Conservation (phyloP, 805 yeast species). For the Saturnispora sekii region DNA sequence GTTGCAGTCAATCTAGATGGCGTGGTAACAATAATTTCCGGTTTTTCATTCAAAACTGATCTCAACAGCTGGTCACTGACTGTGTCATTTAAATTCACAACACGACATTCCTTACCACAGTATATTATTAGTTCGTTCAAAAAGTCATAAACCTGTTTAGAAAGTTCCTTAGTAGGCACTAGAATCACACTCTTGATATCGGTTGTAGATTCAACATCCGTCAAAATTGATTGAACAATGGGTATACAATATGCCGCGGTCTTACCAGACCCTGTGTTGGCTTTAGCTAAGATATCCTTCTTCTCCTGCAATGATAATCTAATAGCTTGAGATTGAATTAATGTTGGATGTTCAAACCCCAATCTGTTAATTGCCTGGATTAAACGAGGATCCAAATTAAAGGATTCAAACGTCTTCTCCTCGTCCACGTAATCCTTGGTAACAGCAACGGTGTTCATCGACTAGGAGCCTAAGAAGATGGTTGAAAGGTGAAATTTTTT, state of each 20-base stretch:
- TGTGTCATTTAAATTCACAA: constrained; percentile 54
- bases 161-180: constrained; percentile 89
- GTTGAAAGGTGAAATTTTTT: not conserved
- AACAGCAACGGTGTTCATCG: constrained; percentile 34
- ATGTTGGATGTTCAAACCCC: constrained; percentile 80
- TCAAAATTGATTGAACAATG: constrained; percentile 65
- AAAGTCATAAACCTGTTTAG: constrained; percentile 73
- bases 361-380: constrained; percentile 72
- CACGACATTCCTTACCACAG: constrained; percentile 56
- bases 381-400: constrained; percentile 74
- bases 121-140: constrained; percentile 57
- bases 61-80: constrained; percentile 61
- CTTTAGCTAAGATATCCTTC: constrained; percentile 87
- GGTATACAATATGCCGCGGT: constrained; percentile 89
- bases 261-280: constrained; percentile 94
- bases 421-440: constrained; percentile 66
- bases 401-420: constrained; percentile 58
- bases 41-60: constrained; percentile 61
- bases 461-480: not conserved
- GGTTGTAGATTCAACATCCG: constrained; percentile 25
- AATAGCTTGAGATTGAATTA: constrained; percentile 85
- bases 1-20: constrained; percentile 65
- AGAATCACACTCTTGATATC: constrained; percentile 54
- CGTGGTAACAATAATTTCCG: constrained; percentile 78
- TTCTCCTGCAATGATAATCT: constrained; percentile 85